Conservation (phyloP, 495 filamentous ascomycete genomes). For the Pseudomonodictys pantanalensis region DNA sequence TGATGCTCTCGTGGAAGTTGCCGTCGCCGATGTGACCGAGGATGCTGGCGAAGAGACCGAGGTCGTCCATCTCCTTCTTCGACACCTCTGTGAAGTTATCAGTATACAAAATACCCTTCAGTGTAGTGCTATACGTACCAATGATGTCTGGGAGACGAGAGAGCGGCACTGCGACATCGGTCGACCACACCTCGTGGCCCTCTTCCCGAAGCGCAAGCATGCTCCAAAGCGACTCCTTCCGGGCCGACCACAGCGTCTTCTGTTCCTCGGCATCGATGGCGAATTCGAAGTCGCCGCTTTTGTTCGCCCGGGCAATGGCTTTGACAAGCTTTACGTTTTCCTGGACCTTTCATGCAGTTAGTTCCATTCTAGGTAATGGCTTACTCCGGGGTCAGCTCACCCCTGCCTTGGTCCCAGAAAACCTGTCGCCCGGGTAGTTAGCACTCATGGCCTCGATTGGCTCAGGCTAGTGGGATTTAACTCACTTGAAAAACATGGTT, state of each 20-base stretch:
- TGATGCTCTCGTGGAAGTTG: slow-evolving; percentile 88
- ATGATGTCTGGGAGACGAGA: slow-evolving; percentile 85
- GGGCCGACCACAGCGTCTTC: slow-evolving; percentile 68
- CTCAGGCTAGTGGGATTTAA: not conserved
- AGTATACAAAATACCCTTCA: not conserved
- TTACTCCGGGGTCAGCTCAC: slow-evolving; percentile 45
- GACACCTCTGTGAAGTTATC: slow-evolving; percentile 58
- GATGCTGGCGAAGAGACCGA: slow-evolving; percentile 81
- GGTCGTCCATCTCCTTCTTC: slow-evolving; percentile 81
- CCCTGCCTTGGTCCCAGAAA: slow-evolving; percentile 66
- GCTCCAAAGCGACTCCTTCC: slow-evolving; percentile 74
- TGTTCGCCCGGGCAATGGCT: slow-evolving; percentile 59
- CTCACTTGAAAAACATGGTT: slow-evolving; percentile 75
- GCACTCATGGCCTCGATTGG: not conserved
- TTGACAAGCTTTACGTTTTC: slow-evolving; percentile 67
- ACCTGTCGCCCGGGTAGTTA: slow-evolving; percentile 41
- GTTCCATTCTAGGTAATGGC: slow-evolving; percentile 19
- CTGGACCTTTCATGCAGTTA: slow-evolving; percentile 36
- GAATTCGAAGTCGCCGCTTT: slow-evolving; percentile 70
- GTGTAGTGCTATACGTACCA: slow-evolving; percentile 40
- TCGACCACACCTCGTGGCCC: slow-evolving; percentile 61
- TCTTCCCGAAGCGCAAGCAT: slow-evolving; percentile 66
- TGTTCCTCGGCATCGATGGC: slow-evolving; percentile 65
- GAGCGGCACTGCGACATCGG: slow-evolving; percentile 87
- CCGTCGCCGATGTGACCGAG: slow-evolving; percentile 85